Evolutionary conservation across 257 asterid species (phyloP).

Genomic region (Nicotiana obtusifolia): DNA sequence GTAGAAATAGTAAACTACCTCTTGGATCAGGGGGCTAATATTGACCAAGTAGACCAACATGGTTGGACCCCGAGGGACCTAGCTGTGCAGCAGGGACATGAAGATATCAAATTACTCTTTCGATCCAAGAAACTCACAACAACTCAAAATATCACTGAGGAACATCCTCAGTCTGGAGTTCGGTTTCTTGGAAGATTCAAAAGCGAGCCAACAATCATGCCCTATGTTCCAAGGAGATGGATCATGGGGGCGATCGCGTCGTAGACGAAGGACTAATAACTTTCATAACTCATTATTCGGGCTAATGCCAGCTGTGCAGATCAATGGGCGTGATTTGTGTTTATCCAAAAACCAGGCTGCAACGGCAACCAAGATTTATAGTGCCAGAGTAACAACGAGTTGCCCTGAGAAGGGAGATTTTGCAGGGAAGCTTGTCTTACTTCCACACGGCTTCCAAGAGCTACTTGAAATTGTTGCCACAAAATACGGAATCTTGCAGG

Average conservation of each 20-base stretch:
- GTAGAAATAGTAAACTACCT: constrained; percentile 40
- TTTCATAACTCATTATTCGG: constrained; percentile 1
- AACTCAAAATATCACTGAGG: constrained; percentile 18
- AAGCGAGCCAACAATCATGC: constrained; percentile 35
- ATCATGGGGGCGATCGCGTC: neutral
- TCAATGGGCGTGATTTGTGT: neutral
- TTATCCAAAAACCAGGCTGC: constrained; percentile 2
- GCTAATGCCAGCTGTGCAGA: neutral
- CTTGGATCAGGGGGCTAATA: constrained; percentile 36
- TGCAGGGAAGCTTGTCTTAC: constrained; percentile 7
- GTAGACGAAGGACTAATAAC: neutral
- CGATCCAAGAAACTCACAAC: constrained; percentile 16
- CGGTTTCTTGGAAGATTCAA: constrained; percentile 40
- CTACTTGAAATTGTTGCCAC: neutral
- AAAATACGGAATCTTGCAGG: neutral
- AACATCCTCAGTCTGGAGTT: constrained; percentile 13
- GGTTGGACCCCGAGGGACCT: constrained; percentile 48
- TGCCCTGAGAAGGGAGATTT: constrained; percentile 12
- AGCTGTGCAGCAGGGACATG: constrained; percentile 58
- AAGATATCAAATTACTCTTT: constrained; percentile 37
- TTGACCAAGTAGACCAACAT: constrained; percentile 23
- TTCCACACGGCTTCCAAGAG: constrained; percentile 5
- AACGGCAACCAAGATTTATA: neutral
- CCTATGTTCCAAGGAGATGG: neutral
- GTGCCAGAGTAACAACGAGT: constrained; percentile 3